Evolutionary conservation across 164 flowering plant species (phyloP), one percentile per base, ranked within the genome.

Genomic region (Magnolia changhungtana): DNA sequence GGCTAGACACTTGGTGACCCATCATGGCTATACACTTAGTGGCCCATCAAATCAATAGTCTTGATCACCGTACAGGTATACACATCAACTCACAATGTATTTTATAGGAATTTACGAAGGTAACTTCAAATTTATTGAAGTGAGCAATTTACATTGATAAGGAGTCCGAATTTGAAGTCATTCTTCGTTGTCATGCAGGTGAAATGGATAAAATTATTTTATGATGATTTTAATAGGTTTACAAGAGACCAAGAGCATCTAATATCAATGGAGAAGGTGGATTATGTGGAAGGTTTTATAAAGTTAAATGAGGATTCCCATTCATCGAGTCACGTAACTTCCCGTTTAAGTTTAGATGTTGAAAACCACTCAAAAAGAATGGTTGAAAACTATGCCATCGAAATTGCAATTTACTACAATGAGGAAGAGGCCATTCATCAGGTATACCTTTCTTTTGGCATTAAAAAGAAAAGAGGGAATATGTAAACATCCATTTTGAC

Each of bases 241-340:
- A 63, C 23, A 11, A 29, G 23, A 71, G 79, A 77, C 50, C 65
- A 77, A 27, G 79, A 77, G 49, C 69, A 23, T 61, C 74, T 77
- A 9, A 77, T 77, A 20, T 71, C 79, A 64, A 72, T 71, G 70
- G 37, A 72, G 64, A 74, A 64, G 4, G 79, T 71, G 31, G 74
- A 77, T 65, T 77, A 71, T 77, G 63, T 77, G 9, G 74, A 77
- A 63, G 79, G 74, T 16, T 77, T 71, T 27, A 10, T 76, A 0
- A 76, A 37, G 49, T 24, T 49, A 76, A 63, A 29, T 27, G 29
- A 50, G 31, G 67, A 74, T 21, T 7, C 45, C 45, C 45, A 50
- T 55, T 21, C 63, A 7, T 7, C 21, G 18, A 59, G 20, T 58
- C 49, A 19, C 37, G 5, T 27, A 3, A 13, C 51, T 58, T 4